Conservation (phyloP, 148 eudicot species). For the Salicornia ramosissima region DNA sequence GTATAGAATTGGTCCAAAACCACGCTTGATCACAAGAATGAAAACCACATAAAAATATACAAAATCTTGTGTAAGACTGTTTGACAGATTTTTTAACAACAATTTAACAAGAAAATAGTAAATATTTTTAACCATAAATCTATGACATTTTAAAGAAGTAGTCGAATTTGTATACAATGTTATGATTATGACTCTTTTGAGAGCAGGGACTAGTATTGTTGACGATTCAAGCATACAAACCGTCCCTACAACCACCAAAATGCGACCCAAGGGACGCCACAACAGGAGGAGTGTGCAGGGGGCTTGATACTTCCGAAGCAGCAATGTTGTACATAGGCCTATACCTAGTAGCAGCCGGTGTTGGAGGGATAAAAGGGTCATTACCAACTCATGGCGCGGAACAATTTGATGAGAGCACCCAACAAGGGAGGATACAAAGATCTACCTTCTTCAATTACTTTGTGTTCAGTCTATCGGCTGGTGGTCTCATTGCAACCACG, state of each 20-base stretch:
- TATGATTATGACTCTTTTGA: neutral
- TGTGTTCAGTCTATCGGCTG: constrained; percentile 72
- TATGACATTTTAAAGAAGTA: too few species aligned
- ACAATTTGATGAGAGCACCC: constrained; percentile 70
- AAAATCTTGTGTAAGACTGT: too few species aligned
- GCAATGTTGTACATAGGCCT: constrained; percentile 79
- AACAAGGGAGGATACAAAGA: constrained; percentile 63
- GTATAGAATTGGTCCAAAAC: neutral
- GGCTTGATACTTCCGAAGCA: constrained; percentile 43
- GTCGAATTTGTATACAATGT: neutral
- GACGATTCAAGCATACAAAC: constrained; percentile 65
- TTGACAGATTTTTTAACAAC: too few species aligned
- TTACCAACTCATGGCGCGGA: constrained; percentile 87
- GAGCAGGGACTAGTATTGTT: constrained; percentile 69
- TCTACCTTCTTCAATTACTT: constrained; percentile 92
- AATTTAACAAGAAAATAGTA: too few species aligned
- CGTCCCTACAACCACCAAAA: constrained; percentile 59
- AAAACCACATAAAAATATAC: too few species aligned
- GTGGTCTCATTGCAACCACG: constrained; percentile 83
- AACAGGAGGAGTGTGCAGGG: constrained; percentile 33
- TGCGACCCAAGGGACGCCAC: constrained; percentile 29
- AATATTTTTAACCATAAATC: too few species aligned
- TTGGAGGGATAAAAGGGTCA: constrained; percentile 91
- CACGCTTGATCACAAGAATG: too few species aligned
- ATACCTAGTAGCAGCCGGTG: constrained; percentile 67